These are phyloP conservation scores for Limonium bicolor DNA, from an alignment of 148 eudicot species.

Conservation along the genomic window DNA sequence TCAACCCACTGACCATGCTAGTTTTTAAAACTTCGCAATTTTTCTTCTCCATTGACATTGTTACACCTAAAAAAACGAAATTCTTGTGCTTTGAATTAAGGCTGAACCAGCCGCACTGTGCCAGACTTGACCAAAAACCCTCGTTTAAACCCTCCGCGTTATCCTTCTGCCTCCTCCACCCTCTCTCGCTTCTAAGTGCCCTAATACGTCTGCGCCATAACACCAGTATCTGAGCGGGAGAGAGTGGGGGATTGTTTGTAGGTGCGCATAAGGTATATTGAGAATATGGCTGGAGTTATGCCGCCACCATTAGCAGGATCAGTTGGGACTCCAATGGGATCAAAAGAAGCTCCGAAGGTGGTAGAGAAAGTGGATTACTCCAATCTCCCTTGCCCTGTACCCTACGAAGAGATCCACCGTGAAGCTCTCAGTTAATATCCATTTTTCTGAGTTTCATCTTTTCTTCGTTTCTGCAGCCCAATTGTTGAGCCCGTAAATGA, in stretches of 20 bases:
- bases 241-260: neutral
- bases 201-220: neutral
- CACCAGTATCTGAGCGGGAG: neutral
- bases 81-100: too few relatives aligned
- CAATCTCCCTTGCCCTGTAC: slow-evolving; percentile 74
- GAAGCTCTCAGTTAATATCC: slow-evolving; percentile 69
- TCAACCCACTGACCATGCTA: too few relatives aligned
- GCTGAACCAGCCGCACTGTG: too few relatives aligned
- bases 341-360: slow-evolving; percentile 11
- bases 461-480: neutral
- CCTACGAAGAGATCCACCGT: slow-evolving; percentile 83
- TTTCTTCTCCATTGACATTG: too few relatives aligned
- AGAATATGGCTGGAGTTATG: slow-evolving; percentile 13
- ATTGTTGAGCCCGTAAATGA: too few relatives aligned
- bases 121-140: slow-evolving; percentile 17
- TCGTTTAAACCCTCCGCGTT: slow-evolving; percentile 15
- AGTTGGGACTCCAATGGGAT: slow-evolving; percentile 4
- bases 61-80: too few relatives aligned
- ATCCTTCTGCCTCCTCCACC: neutral
- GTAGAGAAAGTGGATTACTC: slow-evolving; percentile 57
- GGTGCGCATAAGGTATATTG: neutral
- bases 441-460: neutral
- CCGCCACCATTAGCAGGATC: slow-evolving; percentile 8
- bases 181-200: neutral
- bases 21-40: too few relatives aligned